These are phyloP conservation scores for Agaricus sinodeliciosus DNA, from an alignment of 768 basidiomycete species.

Conservation along the genomic window DNA sequence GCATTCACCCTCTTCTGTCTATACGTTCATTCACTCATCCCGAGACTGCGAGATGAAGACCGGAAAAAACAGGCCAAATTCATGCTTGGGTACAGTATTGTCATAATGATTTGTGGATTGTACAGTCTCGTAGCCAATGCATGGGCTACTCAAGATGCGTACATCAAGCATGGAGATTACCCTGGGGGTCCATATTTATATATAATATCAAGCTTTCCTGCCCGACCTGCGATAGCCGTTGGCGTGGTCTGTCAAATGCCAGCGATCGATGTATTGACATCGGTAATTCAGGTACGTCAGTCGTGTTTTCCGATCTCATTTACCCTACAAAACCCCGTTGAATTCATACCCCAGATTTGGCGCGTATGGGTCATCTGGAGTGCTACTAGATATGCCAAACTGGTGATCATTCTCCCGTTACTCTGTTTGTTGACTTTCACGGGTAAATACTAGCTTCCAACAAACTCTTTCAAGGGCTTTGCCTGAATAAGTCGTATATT, in stretches of 20 bases:
- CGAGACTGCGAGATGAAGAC: neutral
- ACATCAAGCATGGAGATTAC: neutral
- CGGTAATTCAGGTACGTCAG: neutral
- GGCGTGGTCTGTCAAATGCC: neutral
- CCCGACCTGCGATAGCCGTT: neutral
- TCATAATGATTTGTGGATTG: neutral
- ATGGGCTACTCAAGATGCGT: neutral
- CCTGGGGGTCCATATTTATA: neutral
- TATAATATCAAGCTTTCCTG: neutral
- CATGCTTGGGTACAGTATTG: neutral
- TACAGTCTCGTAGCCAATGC: neutral
- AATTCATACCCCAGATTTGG: neutral
- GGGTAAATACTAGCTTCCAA: neutral
- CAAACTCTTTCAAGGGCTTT: neutral
- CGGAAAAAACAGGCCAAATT: neutral
- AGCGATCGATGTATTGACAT: neutral
- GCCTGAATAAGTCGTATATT: neutral
- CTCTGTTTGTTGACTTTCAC: neutral
- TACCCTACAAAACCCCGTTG: neutral
- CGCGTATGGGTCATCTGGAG: neutral
- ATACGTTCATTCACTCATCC: neutral
- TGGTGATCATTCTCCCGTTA: neutral
- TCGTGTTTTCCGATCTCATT: neutral
- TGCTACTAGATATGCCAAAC: neutral
- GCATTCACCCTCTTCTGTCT: neutral